These are phyloP conservation scores for Suillus subalutaceus DNA, from an alignment of 768 basidiomycete species.

Conservation along the genomic window DNA sequence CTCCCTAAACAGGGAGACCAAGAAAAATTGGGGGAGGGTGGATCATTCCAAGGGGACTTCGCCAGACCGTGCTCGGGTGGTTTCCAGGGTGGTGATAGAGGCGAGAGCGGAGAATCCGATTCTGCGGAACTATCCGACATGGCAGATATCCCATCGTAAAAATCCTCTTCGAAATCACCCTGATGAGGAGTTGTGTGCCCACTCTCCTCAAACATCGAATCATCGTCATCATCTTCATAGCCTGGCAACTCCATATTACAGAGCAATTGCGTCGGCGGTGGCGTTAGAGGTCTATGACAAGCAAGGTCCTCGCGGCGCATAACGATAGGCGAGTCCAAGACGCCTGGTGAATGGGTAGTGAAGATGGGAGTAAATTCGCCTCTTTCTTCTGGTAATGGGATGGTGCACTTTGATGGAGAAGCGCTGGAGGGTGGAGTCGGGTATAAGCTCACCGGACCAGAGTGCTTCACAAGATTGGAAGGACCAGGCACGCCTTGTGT, in stretches of 20 bases:
- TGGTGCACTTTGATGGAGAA: conserved; percentile 27
- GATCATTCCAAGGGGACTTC: conserved; percentile 20
- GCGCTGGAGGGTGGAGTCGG: conserved; percentile 30
- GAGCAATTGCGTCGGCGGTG: conserved; percentile 46
- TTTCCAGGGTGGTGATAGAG: conserved; percentile 39
- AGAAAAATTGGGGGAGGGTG: conserved; percentile 19
- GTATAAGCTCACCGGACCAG: conserved; percentile 27
- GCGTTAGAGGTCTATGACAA: conserved; percentile 40
- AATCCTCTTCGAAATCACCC: conserved; percentile 26
- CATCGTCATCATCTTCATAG: conserved; percentile 27
- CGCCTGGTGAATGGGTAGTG: conserved; percentile 31
- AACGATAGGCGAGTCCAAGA: conserved; percentile 39
- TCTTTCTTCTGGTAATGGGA: conserved; percentile 31
- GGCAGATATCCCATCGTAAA: conserved; percentile 14
- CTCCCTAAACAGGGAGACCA: conserved; percentile 18
- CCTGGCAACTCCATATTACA: conserved; percentile 41
- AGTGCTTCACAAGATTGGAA: conserved; percentile 18
- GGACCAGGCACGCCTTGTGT: conserved; percentile 18
- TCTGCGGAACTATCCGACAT: conserved; percentile 21
- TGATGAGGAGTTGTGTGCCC: conserved; percentile 13
- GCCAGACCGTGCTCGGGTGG: conserved; percentile 14
- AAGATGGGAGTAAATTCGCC: conserved; percentile 23
- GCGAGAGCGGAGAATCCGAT: conserved; percentile 31
- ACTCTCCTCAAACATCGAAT: conserved; percentile 19
- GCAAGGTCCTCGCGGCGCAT: conserved; percentile 34